phyloP scores from a whole-genome alignment of 1,284 basidiomycete species.

The Somion occarium region DNA sequence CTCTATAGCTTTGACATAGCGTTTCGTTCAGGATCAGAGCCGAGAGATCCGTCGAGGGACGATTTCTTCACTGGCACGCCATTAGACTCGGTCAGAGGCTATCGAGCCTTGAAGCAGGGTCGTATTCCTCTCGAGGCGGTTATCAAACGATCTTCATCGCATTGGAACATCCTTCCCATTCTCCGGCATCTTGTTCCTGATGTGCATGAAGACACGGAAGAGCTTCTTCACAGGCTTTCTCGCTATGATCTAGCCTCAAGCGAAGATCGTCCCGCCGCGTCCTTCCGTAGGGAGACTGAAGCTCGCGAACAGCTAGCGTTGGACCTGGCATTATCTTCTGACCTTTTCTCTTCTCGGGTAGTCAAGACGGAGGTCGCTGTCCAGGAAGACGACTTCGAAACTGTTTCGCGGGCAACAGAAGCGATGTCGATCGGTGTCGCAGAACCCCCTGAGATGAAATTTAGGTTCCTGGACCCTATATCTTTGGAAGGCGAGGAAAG shows the following conservation, averaged over 20 bases:
- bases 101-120: conserved; percentile 44
- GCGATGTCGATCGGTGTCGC: conserved; percentile 46
- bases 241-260: conserved; percentile 38
- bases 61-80: conserved; percentile 52
- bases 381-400: conserved; percentile 37
- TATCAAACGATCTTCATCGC: conserved; percentile 44
- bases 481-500: not conserved
- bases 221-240: conserved; percentile 34
- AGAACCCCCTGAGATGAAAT: conserved; percentile 49
- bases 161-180: conserved; percentile 41
- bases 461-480: conserved; percentile 57
- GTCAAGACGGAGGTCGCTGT: conserved; percentile 5
- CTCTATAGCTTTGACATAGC: conserved; percentile 54
- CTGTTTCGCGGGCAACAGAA: conserved; percentile 42
- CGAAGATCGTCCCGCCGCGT: conserved; percentile 32
- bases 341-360: conserved; percentile 44
- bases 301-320: conserved; percentile 57
- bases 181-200: conserved; percentile 38
- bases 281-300: conserved; percentile 43
- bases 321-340: conserved; percentile 55
- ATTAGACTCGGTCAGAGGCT: conserved; percentile 46
- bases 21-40: conserved; percentile 47
- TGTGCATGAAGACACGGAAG: conserved; percentile 29
- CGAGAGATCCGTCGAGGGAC: conserved; percentile 36
- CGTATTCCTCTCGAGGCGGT: conserved; percentile 40